Base-by-base conservation (phyloP, 2,329 filamentous ascomycete species). In the Uncinocarpus reesii region DNA sequence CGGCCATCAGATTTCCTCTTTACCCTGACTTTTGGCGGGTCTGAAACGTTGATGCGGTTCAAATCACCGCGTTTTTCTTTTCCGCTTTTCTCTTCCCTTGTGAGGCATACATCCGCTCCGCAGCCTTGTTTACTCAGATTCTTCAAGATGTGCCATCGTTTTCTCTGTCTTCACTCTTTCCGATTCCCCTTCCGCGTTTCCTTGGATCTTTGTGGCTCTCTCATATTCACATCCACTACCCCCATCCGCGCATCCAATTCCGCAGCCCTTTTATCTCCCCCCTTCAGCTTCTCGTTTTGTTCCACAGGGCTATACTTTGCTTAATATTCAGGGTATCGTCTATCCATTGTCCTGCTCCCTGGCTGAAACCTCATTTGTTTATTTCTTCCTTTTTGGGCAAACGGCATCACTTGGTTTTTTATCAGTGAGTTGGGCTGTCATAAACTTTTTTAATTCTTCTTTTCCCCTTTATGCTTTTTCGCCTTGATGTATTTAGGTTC, bases 401-500 rank as follows among this genome's bases (percentile, higher is more conserved):
- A 35, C 15, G 18, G 26, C 45, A 41, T 41, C 45, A 47, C 45
- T 18, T 41, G 45, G 45, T 40, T 31, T 32, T 20, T 41, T 16
- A 13, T 40, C 2, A 26, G 36, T 47, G 35, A 40, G 24, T 34
- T 47, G 45, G 42, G 29, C 42, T 28, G 42, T 36, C 42, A 45
- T 47, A 47, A 28, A 42, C 26, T 29, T 28, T 37, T 50, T 38
- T 46, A 42, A 42, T 45, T 43, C 28, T 24, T 24, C 15, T 28
- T 34, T 20, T 16, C 57, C 52, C 51, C 57, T 58, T 59, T 53
- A 55, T 62, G 62, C 59, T 59, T 54, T 61, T 29, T n/a, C n/a
- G n/a, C n/a, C n/a, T 24, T 41, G 36, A n/a, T 46, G 43, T 46
- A 38, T 29, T 18, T 46, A 46, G 43, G 43, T 38, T 21, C 34